Conservation (phyloP, 2,329 filamentous ascomycete species). For the Diaporthe batatas region DNA sequence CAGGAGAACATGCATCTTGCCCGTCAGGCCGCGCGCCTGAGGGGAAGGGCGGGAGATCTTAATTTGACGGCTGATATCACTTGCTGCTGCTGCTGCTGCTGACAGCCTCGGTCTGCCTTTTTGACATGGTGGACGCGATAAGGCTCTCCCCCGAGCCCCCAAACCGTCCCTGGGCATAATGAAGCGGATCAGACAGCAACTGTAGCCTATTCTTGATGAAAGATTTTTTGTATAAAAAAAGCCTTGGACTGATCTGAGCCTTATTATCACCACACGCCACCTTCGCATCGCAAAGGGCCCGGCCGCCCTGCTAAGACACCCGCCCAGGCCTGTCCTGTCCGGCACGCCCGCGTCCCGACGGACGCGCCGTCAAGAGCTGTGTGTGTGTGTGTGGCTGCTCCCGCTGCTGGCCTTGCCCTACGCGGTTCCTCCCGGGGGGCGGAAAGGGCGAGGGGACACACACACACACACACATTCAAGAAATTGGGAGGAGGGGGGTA, state of each 20-base stretch:
- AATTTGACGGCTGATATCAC: background rate
- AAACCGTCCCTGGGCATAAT: no score
- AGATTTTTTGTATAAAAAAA: no score
- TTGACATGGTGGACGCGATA: no score
- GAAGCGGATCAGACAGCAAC: background rate
- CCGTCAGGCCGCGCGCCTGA: background rate
- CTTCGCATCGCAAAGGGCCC: background rate
- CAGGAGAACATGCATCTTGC: background rate
- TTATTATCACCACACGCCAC: background rate
- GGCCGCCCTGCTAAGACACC: background rate
- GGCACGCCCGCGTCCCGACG: slow-evolving; percentile 7
- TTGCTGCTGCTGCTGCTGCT: background rate
- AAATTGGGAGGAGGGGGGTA: no score
- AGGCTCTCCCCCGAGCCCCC: no score
- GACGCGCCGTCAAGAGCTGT: background rate
- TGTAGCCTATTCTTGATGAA: no score
- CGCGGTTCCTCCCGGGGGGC: background rate
- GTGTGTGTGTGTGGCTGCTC: background rate
- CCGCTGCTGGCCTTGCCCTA: background rate
- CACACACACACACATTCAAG: background rate
- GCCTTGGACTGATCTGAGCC: background rate
- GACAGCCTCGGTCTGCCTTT: background rate
- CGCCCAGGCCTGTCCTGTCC: background rate
- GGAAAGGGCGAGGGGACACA: background rate
- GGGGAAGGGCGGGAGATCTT: background rate